Evolutionary conservation across 2,329 filamentous ascomycete species (phyloP), one percentile per base, ranked within the genome.

Genomic region (Pestalotiopsis sp.): DNA sequence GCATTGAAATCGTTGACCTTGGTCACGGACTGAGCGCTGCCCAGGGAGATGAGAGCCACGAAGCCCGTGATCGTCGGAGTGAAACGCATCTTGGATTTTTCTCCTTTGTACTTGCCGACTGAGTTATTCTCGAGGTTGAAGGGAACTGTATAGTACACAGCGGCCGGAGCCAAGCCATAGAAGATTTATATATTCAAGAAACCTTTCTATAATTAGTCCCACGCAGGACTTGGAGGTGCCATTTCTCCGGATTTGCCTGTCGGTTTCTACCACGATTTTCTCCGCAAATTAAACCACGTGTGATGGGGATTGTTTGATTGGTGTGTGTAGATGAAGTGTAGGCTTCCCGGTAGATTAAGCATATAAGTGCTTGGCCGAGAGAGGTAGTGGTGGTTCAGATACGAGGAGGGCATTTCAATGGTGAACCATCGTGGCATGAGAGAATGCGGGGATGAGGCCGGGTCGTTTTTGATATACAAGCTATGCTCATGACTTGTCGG

Each of bases 1-100:
- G 71, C 76, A 23, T 64, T 76, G 73, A 80, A 80, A 72, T 76
- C 76, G 52, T 67, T 76, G 70, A 79, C 77, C 67, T 76, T 73
- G 38, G 70, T 74, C 60, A 78, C 12, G 57, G 57, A 70, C 68
- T 80, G 77, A 69, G 63, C 57, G 57, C 68, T 75, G 72, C 72
- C 76, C 57, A 76, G 25, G 20, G 75, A 68, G 62, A 73, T 74
- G 45, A 78, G 72, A 52, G 72, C 72, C 52, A 72, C 71, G 31
- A 77, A 66, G 61, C 72, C 69, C 61, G 73, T 72, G n/a, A 75
- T 71, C 66, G 41, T 71, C 70, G 69, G 57, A 61, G 57, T 66
- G 23, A 59, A 59, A 13, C 14, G 20, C 57, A 59, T 59, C 11
- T 59, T 59, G 23, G 12, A 36, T 36, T 52, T 9, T 52, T 52